Percentiles rank a stretch among this genome's conserved stretches.
Conservation (phyloP, 306 rosid species). For the Cajanus cajan region DNA sequence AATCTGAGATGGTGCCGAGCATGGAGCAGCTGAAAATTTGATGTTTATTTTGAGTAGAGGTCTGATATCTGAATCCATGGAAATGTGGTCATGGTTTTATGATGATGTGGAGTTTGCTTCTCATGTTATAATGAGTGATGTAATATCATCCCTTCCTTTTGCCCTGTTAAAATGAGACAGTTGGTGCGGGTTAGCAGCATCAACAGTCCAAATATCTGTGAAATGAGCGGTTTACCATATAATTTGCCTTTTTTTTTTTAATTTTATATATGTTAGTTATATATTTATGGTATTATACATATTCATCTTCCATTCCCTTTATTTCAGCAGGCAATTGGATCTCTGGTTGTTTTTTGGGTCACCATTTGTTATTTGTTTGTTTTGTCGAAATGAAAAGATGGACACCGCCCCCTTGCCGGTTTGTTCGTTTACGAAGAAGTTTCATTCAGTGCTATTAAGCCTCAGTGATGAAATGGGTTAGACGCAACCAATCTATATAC, state of each 20-base stretch:
- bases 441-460: neutral
- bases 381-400: neutral
- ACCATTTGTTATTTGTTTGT: neutral
- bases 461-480: neutral
- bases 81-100: slow-evolving; percentile 49
- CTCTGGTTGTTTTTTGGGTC: neutral
- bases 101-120: slow-evolving; percentile 49
- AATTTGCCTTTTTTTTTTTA: slow-evolving; percentile 26
- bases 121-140: slow-evolving; percentile 54
- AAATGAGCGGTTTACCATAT: slow-evolving; percentile 48
- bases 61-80: slow-evolving; percentile 38
- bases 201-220: slow-evolving; percentile 47
- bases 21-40: slow-evolving; percentile 74
- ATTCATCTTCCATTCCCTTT: neutral
- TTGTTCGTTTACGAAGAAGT: neutral
- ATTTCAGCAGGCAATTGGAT: neutral
- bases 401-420: neutral
- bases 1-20: slow-evolving; percentile 49
- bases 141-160: slow-evolving; percentile 36
- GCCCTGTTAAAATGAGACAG: slow-evolving; percentile 55
- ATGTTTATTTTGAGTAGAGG: slow-evolving; percentile 33
- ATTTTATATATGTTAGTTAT: slow-evolving; percentile 24
- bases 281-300: slow-evolving; percentile 20
- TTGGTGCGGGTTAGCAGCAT: slow-evolving; percentile 74
- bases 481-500: neutral